Percentiles rank a stretch among this genome's conserved stretches.
Conservation (phyloP, 2,329 filamentous ascomycete species). For the Diaporthe humulicola region DNA sequence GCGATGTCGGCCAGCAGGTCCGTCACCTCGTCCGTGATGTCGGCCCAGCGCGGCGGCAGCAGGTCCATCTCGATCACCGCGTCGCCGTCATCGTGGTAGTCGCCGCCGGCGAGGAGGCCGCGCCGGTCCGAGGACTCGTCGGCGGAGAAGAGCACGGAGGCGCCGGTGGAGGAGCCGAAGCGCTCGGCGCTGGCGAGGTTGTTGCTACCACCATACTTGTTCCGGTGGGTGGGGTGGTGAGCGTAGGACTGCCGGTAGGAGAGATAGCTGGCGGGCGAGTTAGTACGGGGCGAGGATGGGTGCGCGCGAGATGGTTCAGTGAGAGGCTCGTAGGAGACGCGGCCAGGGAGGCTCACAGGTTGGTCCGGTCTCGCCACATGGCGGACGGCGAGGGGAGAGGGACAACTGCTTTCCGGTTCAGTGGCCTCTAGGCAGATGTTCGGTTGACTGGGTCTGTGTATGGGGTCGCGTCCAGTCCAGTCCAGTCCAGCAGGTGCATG, state of each 20-base stretch:
- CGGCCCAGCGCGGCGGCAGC: slow-evolving; percentile 94
- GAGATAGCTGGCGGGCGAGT: slow-evolving; percentile 78
- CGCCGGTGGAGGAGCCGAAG: slow-evolving; percentile 59
- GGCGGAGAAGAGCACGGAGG: slow-evolving; percentile 68
- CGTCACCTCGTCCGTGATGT: slow-evolving; percentile 92
- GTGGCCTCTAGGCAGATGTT: slow-evolving; percentile 34
- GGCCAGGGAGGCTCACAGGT: slow-evolving; percentile 78
- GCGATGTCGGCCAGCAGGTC: slow-evolving; percentile 86
- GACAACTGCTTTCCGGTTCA: slow-evolving; percentile 39
- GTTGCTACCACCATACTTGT: slow-evolving; percentile 69
- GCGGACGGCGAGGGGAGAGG: slow-evolving; percentile 64
- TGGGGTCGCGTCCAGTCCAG: slow-evolving; percentile 21
- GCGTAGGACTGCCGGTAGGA: slow-evolving; percentile 99
- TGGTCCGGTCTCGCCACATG: slow-evolving; percentile 99
- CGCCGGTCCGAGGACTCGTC: slow-evolving; percentile 68
- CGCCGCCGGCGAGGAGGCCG: slow-evolving; percentile 85
- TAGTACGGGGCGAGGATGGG: slow-evolving; percentile 4
- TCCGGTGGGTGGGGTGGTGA: slow-evolving; percentile 91
- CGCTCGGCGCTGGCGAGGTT: slow-evolving; percentile 66
- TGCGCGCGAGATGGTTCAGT: slow-evolving; percentile 33
- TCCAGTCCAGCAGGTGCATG: slow-evolving; percentile 33
- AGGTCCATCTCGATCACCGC: slow-evolving; percentile 98
- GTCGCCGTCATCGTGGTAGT: slow-evolving; percentile 88
- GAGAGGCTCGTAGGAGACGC: background rate
- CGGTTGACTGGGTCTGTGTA: background rate